Conservation (phyloP, 2,329 filamentous ascomycete species). For the Microdochium bolleyi region DNA sequence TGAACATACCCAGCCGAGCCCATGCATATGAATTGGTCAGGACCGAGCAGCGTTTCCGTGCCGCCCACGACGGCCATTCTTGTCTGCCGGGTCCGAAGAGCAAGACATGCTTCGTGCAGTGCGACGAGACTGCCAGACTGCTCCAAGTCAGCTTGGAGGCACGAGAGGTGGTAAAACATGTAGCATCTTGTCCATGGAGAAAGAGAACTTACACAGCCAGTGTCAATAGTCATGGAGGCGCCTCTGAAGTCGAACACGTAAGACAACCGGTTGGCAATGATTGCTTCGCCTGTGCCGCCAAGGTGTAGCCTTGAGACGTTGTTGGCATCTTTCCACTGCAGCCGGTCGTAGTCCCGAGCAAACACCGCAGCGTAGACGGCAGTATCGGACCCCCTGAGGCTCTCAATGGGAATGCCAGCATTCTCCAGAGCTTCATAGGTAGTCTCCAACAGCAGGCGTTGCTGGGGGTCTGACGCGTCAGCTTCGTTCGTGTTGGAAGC, state of each 20-base stretch:
- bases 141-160: neutral
- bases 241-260: neutral
- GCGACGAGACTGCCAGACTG: neutral
- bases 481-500: neutral
- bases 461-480: neutral
- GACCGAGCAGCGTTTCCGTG: neutral
- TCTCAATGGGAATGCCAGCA: conserved; percentile 4
- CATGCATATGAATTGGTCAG: neutral
- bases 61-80: neutral
- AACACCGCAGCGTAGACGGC: conserved; percentile 15
- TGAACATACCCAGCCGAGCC: neutral
- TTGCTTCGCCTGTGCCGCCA: conserved; percentile 11
- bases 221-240: neutral
- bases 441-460: neutral
- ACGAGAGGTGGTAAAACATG: neutral
- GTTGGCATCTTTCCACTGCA: conserved; percentile 6
- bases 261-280: conserved; percentile 14
- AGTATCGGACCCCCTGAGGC: conserved; percentile 6
- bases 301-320: conserved; percentile 9
- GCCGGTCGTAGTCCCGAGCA: conserved; percentile 9
- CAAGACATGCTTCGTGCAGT: neutral
- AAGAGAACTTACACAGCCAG: neutral
- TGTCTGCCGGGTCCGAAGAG: neutral
- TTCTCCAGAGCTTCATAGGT: neutral
- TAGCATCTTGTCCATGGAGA: neutral